Conservation (phyloP, 345 rosid species). For the Sonneratia alba region DNA sequence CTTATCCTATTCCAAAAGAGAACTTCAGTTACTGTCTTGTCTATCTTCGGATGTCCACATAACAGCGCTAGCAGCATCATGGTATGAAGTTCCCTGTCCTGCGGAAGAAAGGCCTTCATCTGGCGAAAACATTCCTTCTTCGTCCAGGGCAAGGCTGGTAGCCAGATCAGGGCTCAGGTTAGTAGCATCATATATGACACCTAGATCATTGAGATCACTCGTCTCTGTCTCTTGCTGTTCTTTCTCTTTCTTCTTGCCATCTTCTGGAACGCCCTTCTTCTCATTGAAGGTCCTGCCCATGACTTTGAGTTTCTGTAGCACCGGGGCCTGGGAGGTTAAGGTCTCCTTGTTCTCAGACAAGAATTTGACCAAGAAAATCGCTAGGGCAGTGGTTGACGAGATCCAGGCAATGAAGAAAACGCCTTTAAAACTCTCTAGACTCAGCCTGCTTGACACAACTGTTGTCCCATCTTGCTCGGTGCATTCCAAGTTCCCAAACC, state of each 20-base stretch:
- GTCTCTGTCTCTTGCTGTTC: neutral
- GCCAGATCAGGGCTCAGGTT: conserved; percentile 2
- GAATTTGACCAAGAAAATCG: conserved; percentile 7
- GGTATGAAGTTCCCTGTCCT: neutral
- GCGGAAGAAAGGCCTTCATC: neutral
- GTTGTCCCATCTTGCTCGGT: neutral
- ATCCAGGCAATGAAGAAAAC: conserved; percentile 10
- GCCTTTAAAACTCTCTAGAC: conserved; percentile 10
- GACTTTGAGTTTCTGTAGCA: conserved; percentile 4
- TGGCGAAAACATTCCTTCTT: conserved; percentile 7
- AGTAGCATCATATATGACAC: neutral
- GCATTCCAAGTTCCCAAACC: conserved; percentile 7
- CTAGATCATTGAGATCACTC: neutral
- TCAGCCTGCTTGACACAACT: conserved; percentile 5
- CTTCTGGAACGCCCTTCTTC: conserved; percentile 10
- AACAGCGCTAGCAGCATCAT: neutral
- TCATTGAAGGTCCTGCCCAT: conserved; percentile 3
- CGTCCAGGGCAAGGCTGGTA: conserved; percentile 9
- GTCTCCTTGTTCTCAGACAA: neutral
- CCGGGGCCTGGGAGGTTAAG: neutral
- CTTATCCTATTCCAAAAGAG: too few relatives aligned
- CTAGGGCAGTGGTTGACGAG: conserved; percentile 4
- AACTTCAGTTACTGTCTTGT: neutral
- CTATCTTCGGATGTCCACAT: neutral
- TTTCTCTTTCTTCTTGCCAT: neutral